Evolutionary conservation across 2,329 filamentous ascomycete species (phyloP).

Genomic region (Ascosphaera pollenicola): DNA sequence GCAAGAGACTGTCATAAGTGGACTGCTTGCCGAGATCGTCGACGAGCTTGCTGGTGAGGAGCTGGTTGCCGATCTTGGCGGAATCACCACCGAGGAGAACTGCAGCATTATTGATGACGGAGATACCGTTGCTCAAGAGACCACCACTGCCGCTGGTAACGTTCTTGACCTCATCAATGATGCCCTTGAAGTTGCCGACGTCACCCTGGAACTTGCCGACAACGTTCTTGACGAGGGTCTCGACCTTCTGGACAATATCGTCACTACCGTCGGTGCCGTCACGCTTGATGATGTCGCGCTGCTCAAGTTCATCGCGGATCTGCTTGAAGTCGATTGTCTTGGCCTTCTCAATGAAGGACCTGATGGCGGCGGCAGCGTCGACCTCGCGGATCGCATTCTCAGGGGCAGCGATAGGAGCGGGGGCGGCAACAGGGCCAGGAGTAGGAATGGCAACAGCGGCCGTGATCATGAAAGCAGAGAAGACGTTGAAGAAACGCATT

Average conservation of each 20-base stretch:
- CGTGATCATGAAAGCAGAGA: not conserved
- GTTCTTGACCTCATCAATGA: not conserved
- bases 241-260: not conserved
- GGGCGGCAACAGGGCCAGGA: not conserved
- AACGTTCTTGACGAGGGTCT: constrained; percentile 28
- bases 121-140: not conserved
- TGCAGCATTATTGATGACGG: not conserved
- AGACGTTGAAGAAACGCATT: not conserved
- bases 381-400: too few relatives aligned
- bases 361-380: not conserved
- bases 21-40: not conserved
- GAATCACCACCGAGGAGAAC: not conserved
- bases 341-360: not conserved
- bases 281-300: too few relatives aligned
- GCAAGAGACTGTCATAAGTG: not conserved
- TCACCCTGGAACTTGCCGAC: constrained; percentile 40
- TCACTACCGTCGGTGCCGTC: not conserved
- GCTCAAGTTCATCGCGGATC: not conserved
- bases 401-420: not conserved
- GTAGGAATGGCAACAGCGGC: not conserved
- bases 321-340: not conserved
- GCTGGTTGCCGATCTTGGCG: constrained; percentile 1
- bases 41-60: constrained; percentile 1
- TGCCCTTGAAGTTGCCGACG: constrained; percentile 2
- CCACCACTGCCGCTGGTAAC: not conserved